Percentiles rank a stretch among this genome's conserved stretches.
These are phyloP conservation scores for Phyllostachys edulis DNA, from an alignment of 176 grass and related monocot genomes.

Conservation along the genomic window DNA sequence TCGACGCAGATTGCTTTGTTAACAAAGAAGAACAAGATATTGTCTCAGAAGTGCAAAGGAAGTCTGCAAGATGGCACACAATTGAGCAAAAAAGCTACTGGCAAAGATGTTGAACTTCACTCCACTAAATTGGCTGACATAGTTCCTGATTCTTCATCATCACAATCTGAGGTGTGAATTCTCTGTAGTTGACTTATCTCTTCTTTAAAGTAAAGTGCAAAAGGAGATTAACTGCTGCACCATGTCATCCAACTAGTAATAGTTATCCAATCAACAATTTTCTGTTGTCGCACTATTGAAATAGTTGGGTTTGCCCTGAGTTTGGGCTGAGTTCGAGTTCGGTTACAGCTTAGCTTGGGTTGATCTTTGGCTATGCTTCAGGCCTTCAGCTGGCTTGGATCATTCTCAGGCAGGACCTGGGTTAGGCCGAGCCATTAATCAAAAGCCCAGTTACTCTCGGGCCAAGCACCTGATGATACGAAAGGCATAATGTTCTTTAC, in stretches of 20 bases:
- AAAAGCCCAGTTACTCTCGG: not conserved
- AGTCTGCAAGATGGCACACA: conserved; percentile 28
- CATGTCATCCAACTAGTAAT: not conserved
- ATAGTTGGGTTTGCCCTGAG: not conserved
- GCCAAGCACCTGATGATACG: not conserved
- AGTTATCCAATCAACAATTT: not conserved
- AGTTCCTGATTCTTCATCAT: conserved; percentile 36
- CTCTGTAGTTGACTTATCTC: conserved; percentile 1
- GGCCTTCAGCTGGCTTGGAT: not conserved
- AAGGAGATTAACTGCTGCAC: not conserved
- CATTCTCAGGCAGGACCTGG: not conserved
- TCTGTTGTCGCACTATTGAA: not conserved
- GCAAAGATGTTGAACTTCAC: conserved; percentile 36
- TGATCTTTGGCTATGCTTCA: not conserved
- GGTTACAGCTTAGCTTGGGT: not conserved
- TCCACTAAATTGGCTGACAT: conserved; percentile 32
- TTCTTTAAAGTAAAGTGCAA: conserved; percentile 2
- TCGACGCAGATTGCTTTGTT: conserved; percentile 53
- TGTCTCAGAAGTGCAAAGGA: conserved; percentile 56
- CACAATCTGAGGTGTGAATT: conserved; percentile 35
- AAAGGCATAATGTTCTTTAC: not conserved
- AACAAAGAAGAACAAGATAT: conserved; percentile 85
- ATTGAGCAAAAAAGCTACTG: conserved; percentile 36
- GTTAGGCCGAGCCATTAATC: not conserved
- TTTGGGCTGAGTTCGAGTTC: not conserved